Base-by-base conservation (phyloP, 2,329 filamentous ascomycete species). In the Neonectria sp. region DNA sequence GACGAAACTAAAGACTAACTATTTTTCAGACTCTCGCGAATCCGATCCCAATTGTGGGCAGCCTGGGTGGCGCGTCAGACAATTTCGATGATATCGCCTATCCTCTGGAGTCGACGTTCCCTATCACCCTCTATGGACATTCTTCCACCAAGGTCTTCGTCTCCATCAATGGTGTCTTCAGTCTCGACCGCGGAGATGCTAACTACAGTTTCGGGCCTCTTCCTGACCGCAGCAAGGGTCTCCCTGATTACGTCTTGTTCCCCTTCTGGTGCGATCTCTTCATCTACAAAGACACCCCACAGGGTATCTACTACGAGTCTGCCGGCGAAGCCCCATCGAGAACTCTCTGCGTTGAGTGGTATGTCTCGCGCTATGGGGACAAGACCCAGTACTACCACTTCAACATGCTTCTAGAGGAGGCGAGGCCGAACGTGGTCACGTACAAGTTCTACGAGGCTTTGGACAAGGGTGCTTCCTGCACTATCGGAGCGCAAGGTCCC, bases 231-330 rank as follows among this genome's bases (percentile, higher is more conserved):
- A 27, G 27, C 29, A 17, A 11, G 11, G 12, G 24, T 15, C 55
- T 58, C 43, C 55, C 55, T 12, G 43, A 58, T 13, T 48, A 58
- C n/a, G 46, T 17, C 43, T 29, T 58, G 27, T 37, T 58, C 55
- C 55, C 55, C 40, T 58, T 58, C n/a, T 58, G 55, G 55, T 58
- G 55, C n/a, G 55, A 58, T n/a, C 57, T 60, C 57, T 60, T 15
- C 33, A 60, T 60, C 57, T 60, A 60, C 57, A 52, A 60, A 31
- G 57, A 27, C 21, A 60, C 48, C 11, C 55, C 55, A 3, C 55
- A 58, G 17, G 55, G 55, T 6, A 58, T 58, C 11, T 58, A 58
- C 43, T 58, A 58, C 11, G 55, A 58, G 29, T 13, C 31, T n/a
- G 40, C 55, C n/a, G 55, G 55, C 21, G 17, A 58, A 31, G 55